These are phyloP conservation scores for Cladorrhinum sp. DNA, from an alignment of 2,329 filamentous ascomycete genomes.

Conservation along the genomic window DNA sequence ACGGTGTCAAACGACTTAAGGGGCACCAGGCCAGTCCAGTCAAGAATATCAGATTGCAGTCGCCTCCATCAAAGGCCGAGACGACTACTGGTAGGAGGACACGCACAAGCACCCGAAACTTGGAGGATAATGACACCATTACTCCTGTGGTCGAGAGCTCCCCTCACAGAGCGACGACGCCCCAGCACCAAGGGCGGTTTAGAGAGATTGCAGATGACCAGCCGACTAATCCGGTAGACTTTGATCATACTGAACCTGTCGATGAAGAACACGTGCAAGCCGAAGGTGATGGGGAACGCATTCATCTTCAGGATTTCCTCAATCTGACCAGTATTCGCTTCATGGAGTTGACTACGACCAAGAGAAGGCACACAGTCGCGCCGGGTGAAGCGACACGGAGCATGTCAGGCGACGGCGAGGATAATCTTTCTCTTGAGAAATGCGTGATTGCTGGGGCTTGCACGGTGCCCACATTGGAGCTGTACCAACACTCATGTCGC, in stretches of 20 bases:
- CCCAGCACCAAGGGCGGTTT: slow-evolving; percentile 54
- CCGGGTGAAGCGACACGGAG: slow-evolving; percentile 48
- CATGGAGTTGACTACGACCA: slow-evolving; percentile 97
- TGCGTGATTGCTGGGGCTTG: slow-evolving; percentile 87
- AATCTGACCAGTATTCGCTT: slow-evolving; percentile 96
- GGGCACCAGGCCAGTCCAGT: slow-evolving; percentile 72
- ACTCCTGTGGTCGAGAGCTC: slow-evolving; percentile 46
- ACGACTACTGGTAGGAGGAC: slow-evolving; percentile 59
- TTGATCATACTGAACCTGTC: slow-evolving; percentile 41
- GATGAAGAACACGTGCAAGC: slow-evolving; percentile 43
- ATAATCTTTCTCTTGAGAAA: slow-evolving; percentile 63
- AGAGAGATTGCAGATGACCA: slow-evolving; percentile 50
- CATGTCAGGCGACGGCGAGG: slow-evolving; percentile 40
- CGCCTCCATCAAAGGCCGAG: slow-evolving; percentile 65
- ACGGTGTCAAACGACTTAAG: slow-evolving; percentile 66
- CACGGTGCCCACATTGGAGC: slow-evolving; percentile 85
- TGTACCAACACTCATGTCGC: slow-evolving; percentile 93
- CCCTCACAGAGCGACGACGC: slow-evolving; percentile 53
- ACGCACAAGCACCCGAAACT: slow-evolving; percentile 46
- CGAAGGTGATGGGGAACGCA: slow-evolving; percentile 57
- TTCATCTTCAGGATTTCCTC: slow-evolving; percentile 87
- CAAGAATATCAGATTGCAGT: slow-evolving; percentile 68
- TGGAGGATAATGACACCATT: slow-evolving; percentile 38
- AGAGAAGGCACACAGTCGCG: slow-evolving; percentile 78
- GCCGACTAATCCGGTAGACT: slow-evolving; percentile 42